These are phyloP conservation scores for Pholiota molesta DNA, from an alignment of 768 basidiomycete genomes.

Conservation along the genomic window DNA sequence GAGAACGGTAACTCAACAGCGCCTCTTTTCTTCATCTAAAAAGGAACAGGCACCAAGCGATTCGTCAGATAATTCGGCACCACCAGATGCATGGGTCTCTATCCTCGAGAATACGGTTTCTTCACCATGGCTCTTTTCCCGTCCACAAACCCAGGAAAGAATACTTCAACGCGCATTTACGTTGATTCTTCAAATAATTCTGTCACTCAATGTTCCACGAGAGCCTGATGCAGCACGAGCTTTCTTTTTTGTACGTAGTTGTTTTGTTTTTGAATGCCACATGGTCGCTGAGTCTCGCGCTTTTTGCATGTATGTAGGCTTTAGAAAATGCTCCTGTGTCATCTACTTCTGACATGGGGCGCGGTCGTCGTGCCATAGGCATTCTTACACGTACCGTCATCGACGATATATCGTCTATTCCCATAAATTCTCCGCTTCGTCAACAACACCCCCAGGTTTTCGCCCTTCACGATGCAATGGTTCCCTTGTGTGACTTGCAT, in stretches of 20 bases:
- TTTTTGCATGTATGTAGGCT: slow-evolving; percentile 2
- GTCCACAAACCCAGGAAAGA: not conserved
- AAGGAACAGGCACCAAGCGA: not conserved
- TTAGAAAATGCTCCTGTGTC: slow-evolving; percentile 9
- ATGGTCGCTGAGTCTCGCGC: not conserved
- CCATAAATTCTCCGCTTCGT: slow-evolving; percentile 1
- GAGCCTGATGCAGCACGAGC: slow-evolving; percentile 4
- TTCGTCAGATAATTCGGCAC: not conserved
- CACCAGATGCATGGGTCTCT: slow-evolving; percentile 2
- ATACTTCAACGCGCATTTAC: slow-evolving; percentile 6
- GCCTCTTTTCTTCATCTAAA: not conserved
- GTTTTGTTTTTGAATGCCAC: not conserved
- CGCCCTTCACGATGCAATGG: slow-evolving; percentile 6
- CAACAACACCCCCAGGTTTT: slow-evolving; percentile 8
- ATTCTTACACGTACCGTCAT: not conserved
- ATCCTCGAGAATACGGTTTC: slow-evolving; percentile 7
- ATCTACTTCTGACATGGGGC: slow-evolving; percentile 8
- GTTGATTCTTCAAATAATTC: slow-evolving; percentile 4
- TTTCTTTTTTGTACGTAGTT: slow-evolving; percentile 6
- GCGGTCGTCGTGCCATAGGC: slow-evolving; percentile 10
- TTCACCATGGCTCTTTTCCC: slow-evolving; percentile 1
- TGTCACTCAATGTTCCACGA: slow-evolving; percentile 3
- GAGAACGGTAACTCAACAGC: not conserved
- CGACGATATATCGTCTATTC: slow-evolving; percentile 7
- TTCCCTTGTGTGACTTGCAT: slow-evolving; percentile 6